Evolutionary conservation across 2,329 filamentous ascomycete genomes (phyloP).

Genomic region (Claviceps lovelessii): DNA sequence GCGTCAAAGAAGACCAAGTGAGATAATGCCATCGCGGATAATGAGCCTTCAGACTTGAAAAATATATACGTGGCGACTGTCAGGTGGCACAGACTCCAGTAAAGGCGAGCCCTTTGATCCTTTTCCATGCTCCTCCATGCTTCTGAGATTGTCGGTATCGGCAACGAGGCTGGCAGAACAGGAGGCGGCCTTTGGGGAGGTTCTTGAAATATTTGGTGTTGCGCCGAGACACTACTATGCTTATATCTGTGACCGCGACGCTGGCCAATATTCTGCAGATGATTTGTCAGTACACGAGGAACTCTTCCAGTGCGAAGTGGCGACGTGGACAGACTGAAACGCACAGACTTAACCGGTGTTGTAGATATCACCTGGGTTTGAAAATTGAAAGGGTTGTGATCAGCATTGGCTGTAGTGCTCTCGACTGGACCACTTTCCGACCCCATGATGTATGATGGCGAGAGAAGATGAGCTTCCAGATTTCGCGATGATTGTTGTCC

Average conservation of each 20-base stretch:
- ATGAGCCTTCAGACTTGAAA: conserved; percentile 69
- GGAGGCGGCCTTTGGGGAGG: conserved; percentile 74
- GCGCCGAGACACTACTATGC: conserved; percentile 76
- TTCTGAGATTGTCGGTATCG: conserved; percentile 78
- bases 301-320: conserved; percentile 1
- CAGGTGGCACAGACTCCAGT: conserved; percentile 84
- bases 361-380: conserved; percentile 67
- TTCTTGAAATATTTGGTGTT: conserved; percentile 91
- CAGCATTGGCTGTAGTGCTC: conserved; percentile 7
- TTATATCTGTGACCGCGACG: conserved; percentile 95
- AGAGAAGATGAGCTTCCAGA: conserved; percentile 4
- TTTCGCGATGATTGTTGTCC: not conserved
- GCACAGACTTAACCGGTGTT: conserved; percentile 61
- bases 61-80: conserved; percentile 72
- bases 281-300: not conserved
- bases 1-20: conserved; percentile 94
- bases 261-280: conserved; percentile 64
- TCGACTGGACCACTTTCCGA: conserved; percentile 1
- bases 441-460: conserved; percentile 7
- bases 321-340: conserved; percentile 13
- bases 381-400: conserved; percentile 80
- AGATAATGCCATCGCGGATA: conserved; percentile 83
- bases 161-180: conserved; percentile 78
- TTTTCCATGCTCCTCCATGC: conserved; percentile 80
- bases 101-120: conserved; percentile 68